These are phyloP conservation scores for Veloporphyrellus conicus DNA, from an alignment of 1,284 basidiomycete genomes.

Conservation along the genomic window DNA sequence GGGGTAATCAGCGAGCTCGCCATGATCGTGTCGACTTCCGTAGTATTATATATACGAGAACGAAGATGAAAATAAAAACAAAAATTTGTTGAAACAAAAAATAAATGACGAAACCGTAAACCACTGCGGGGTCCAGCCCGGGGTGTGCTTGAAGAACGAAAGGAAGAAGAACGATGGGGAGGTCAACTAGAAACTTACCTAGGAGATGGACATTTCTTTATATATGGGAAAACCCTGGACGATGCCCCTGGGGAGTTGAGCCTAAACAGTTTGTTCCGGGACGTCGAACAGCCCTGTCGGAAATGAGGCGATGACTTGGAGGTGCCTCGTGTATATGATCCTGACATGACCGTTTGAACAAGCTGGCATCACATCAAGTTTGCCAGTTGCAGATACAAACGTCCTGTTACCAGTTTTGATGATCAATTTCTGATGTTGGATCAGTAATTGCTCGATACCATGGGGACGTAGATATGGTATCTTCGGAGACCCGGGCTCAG, in stretches of 20 bases:
- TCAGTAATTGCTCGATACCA: too few species aligned
- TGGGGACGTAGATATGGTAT: too few species aligned
- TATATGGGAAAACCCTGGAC: slow-evolving; percentile 11
- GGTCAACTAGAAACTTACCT: slow-evolving; percentile 13
- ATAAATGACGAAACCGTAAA: not conserved
- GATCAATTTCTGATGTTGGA: too few species aligned
- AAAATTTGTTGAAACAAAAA: not conserved
- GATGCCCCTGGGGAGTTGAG: not conserved
- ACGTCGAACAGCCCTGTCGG: too few species aligned
- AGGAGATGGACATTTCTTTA: not conserved
- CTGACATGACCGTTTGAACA: too few species aligned
- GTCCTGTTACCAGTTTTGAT: too few species aligned
- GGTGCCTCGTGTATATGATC: too few species aligned
- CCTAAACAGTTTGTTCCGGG: not conserved
- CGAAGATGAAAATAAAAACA: too few species aligned
- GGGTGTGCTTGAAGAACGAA: slow-evolving; percentile 3
- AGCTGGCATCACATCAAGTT: too few species aligned
- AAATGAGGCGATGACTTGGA: not conserved
- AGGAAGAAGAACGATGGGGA: slow-evolving; percentile 1
- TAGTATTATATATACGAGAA: slow-evolving; percentile 1
- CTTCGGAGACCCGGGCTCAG: too few species aligned
- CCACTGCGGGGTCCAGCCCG: slow-evolving; percentile 21
- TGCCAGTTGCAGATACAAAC: too few species aligned
- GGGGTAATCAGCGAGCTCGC: slow-evolving; percentile 20
- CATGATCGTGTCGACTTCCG: slow-evolving; percentile 5